phyloP scores from a whole-genome alignment of 2,329 filamentous ascomycete genomes.

The Microdochium paspali region DNA sequence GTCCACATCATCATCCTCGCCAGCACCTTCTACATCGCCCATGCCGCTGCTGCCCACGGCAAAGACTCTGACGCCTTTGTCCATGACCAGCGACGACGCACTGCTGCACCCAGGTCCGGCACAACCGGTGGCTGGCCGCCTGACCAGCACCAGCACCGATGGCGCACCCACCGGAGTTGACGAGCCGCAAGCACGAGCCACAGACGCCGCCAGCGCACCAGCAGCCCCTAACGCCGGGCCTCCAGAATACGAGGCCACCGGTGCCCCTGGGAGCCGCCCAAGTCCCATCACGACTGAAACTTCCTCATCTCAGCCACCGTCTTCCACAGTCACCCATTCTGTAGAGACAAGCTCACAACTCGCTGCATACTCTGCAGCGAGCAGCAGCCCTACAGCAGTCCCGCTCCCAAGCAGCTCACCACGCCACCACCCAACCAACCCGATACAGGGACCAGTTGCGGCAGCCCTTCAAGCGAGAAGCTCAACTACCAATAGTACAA shows the following conservation, averaged over 20 bases:
- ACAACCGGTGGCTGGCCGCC: neutral
- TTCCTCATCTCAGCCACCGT: neutral
- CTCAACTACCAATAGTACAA: neutral
- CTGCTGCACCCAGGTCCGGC: neutral
- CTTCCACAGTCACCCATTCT: neutral
- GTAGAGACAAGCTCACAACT: neutral
- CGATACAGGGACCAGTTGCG: conserved; percentile 7
- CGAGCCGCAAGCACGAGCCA: conserved; percentile 1
- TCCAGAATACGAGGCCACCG: neutral
- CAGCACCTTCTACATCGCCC: conserved; percentile 18
- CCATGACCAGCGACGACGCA: conserved; percentile 18
- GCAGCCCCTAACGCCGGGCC: neutral
- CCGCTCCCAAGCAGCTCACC: neutral
- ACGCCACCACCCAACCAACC: neutral
- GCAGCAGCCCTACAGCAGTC: neutral
- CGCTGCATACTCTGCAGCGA: too few relatives aligned
- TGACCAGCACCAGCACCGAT: neutral
- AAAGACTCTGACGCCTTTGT: conserved; percentile 20
- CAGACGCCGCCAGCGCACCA: neutral
- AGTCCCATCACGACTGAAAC: neutral
- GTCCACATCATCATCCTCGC: conserved; percentile 12
- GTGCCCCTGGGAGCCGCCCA: neutral
- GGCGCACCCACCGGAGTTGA: neutral
- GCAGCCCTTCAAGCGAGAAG: neutral
- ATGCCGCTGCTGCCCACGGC: conserved; percentile 17